phyloP scores from a whole-genome alignment of 768 basidiomycete species.

The Phylloporus sp. region DNA sequence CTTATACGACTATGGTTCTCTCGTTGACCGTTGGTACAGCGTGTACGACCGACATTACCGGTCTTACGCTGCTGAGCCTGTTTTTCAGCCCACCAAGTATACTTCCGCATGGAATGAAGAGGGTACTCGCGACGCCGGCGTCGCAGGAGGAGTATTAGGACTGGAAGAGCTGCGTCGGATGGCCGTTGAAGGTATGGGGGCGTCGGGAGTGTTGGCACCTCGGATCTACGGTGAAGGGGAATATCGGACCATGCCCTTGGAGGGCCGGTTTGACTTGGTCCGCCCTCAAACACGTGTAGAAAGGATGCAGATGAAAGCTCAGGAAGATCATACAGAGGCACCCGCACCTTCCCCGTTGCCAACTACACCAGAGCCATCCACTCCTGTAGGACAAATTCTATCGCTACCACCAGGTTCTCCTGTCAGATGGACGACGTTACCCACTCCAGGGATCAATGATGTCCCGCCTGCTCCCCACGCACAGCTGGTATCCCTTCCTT shows the following conservation, averaged over 20 bases:
- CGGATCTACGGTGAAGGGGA: slow-evolving; percentile 52
- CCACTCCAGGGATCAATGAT: slow-evolving; percentile 61
- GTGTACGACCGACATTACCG: slow-evolving; percentile 90
- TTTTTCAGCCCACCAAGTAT: slow-evolving; percentile 56
- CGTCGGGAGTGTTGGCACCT: slow-evolving; percentile 7
- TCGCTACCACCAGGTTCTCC: slow-evolving; percentile 32
- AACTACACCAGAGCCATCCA: slow-evolving; percentile 26
- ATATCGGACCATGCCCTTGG: slow-evolving; percentile 79
- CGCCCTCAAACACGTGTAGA: slow-evolving; percentile 36
- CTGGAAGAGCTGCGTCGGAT: slow-evolving; percentile 38
- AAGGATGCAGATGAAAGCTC: slow-evolving; percentile 5
- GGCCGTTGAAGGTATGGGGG: slow-evolving; percentile 30
- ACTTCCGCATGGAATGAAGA: slow-evolving; percentile 71
- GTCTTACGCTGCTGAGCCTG: slow-evolving; percentile 42
- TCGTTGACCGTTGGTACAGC: slow-evolving; percentile 87
- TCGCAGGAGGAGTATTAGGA: slow-evolving; percentile 31
- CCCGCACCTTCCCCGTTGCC: slow-evolving; percentile 17
- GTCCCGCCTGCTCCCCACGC: slow-evolving; percentile 58
- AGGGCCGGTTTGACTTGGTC: slow-evolving; percentile 87
- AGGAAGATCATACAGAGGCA: slow-evolving; percentile 4
- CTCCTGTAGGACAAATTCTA: slow-evolving; percentile 35
- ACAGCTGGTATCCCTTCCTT: slow-evolving; percentile 48
- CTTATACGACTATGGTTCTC: slow-evolving; percentile 72
- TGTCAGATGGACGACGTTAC: slow-evolving; percentile 46
- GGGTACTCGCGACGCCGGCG: neutral